A percentile compares a stretch with the other conserved stretches of the same genome.
These are phyloP conservation scores for Diaporthe helianthi DNA, from an alignment of 2,329 filamentous ascomycete genomes.

Conservation along the genomic window DNA sequence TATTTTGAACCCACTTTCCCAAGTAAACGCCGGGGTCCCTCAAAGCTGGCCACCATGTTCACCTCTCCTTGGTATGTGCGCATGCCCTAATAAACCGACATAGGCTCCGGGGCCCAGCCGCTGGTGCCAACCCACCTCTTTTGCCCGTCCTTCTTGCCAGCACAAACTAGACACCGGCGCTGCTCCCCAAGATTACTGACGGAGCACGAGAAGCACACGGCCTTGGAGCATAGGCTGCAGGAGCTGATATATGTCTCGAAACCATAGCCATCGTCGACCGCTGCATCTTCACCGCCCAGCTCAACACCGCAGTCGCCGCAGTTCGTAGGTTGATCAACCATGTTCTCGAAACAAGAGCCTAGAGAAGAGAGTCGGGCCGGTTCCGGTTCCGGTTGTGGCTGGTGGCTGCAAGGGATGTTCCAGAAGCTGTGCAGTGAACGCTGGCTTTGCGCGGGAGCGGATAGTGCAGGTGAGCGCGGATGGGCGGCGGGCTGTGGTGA, in stretches of 20 bases:
- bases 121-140: slow-evolving; percentile 37
- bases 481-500: slow-evolving; percentile 21
- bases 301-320: slow-evolving; percentile 61
- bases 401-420: slow-evolving; percentile 54
- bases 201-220: slow-evolving; percentile 66
- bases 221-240: slow-evolving; percentile 60
- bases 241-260: slow-evolving; percentile 41
- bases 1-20: not conserved
- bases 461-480: slow-evolving; percentile 34
- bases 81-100: slow-evolving; percentile 36
- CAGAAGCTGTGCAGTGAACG: slow-evolving; percentile 67
- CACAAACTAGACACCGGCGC: slow-evolving; percentile 60
- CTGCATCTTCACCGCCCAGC: slow-evolving; percentile 42
- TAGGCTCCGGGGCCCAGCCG: slow-evolving; percentile 27
- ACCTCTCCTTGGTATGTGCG: slow-evolving; percentile 22
- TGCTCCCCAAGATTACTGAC: slow-evolving; percentile 64
- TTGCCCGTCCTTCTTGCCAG: slow-evolving; percentile 43
- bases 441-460: slow-evolving; percentile 45
- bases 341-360: slow-evolving; percentile 35
- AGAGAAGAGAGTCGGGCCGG: slow-evolving; percentile 26
- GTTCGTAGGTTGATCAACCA: slow-evolving; percentile 40
- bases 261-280: slow-evolving; percentile 48
- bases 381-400: slow-evolving; percentile 36
- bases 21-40: not conserved
- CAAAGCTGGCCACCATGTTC: slow-evolving; percentile 11